Conservation (phyloP, 1,284 basidiomycete genomes). For the Malassezia brasiliensis region DNA sequence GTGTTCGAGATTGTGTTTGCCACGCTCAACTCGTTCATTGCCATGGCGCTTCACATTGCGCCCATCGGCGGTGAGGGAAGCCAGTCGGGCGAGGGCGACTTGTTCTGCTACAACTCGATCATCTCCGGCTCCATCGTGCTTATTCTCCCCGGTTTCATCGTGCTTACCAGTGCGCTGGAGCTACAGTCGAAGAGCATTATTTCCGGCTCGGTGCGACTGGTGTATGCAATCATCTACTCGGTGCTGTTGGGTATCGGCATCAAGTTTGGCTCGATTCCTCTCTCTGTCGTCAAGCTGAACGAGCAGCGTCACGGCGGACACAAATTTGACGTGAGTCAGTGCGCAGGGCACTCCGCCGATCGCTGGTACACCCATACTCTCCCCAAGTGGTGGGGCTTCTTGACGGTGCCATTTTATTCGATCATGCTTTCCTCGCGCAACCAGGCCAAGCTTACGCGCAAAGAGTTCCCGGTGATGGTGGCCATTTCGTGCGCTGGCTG, state of each 20-base stretch:
- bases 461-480: conserved; percentile 62
- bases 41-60: conserved; percentile 47
- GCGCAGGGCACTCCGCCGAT: not conserved
- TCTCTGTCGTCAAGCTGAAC: not conserved
- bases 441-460: conserved; percentile 59
- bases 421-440: conserved; percentile 65
- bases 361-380: conserved; percentile 1
- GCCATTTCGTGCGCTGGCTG: conserved; percentile 66
- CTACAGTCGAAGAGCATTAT: conserved; percentile 51
- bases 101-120: conserved; percentile 76
- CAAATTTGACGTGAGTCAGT: not conserved
- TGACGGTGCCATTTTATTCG: conserved; percentile 70
- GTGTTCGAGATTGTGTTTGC: conserved; percentile 80
- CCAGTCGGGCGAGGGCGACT: conserved; percentile 41
- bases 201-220: conserved; percentile 62
- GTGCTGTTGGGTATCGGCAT: conserved; percentile 39
- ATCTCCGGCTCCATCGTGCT: conserved; percentile 74
- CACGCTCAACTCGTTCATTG: conserved; percentile 66
- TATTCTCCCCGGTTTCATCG: conserved; percentile 64
- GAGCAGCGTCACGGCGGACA: not conserved
- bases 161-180: conserved; percentile 61
- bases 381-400: conserved; percentile 51
- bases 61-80: conserved; percentile 10
- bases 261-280: conserved; percentile 31
- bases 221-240: conserved; percentile 69